Evolutionary conservation across 495 filamentous ascomycete species (phyloP).

Genomic region (Viridothelium virens): DNA sequence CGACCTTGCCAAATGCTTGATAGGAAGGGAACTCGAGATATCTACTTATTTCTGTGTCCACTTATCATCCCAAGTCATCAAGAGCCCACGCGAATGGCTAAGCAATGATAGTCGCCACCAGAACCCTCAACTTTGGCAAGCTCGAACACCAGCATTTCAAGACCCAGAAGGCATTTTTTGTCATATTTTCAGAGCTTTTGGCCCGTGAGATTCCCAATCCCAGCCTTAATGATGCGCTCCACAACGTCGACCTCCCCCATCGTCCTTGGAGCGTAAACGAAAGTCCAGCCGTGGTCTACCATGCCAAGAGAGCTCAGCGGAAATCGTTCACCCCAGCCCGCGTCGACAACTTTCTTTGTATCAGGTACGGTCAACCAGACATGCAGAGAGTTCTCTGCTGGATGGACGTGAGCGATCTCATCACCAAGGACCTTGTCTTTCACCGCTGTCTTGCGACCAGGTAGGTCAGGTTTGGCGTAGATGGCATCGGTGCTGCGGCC

Average conservation of each 20-base stretch:
- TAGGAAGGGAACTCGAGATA: too few relatives aligned
- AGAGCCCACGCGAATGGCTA: too few relatives aligned
- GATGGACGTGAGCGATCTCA: constrained; percentile 77
- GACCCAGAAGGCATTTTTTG: not conserved
- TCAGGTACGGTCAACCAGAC: constrained; percentile 70
- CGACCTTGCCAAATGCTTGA: too few relatives aligned
- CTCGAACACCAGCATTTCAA: not conserved
- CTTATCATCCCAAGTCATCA: too few relatives aligned
- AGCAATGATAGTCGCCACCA: too few relatives aligned
- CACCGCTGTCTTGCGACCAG: not conserved
- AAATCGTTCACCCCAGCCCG: constrained; percentile 86
- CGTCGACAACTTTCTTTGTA: constrained; percentile 64
- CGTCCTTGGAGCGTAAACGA: constrained; percentile 76
- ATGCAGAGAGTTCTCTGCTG: constrained; percentile 67
- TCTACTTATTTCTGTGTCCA: too few relatives aligned
- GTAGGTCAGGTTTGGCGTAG: not conserved
- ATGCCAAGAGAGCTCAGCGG: constrained; percentile 62
- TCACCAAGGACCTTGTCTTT: constrained; percentile 32
- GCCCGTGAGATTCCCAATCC: constrained; percentile 17
- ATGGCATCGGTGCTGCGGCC: constrained; percentile 7
- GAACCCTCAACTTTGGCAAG: not conserved
- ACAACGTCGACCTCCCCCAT: constrained; percentile 61
- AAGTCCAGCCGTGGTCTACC: constrained; percentile 59
- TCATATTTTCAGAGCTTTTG: not conserved
- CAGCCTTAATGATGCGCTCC: constrained; percentile 61